Evolutionary conservation across 805 yeast genomes (phyloP).

Genomic region (Cyberlindnera veronae): DNA sequence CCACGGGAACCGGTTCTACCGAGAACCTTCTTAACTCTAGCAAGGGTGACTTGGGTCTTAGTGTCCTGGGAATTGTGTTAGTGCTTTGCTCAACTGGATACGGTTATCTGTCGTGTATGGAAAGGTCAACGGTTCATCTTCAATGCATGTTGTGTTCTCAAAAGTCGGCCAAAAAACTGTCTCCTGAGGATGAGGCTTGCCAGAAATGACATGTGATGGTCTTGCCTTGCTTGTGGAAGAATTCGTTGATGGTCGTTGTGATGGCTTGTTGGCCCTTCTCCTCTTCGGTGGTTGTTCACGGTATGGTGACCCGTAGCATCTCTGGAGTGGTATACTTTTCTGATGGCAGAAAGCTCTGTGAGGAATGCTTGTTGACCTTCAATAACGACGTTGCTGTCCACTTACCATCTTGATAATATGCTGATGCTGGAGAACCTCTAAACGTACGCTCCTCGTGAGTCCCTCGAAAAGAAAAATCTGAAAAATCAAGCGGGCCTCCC

Average conservation of each 20-base stretch:
- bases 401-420: slow-evolving; percentile 26
- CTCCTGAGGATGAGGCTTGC: too few species aligned
- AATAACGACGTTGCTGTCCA: not conserved
- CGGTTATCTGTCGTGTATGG: not conserved
- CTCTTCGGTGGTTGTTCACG: too few species aligned
- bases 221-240: too few species aligned
- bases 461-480: slow-evolving; percentile 23
- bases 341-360: not conserved
- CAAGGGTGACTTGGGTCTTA: slow-evolving; percentile 81
- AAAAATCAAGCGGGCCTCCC: slow-evolving; percentile 19
- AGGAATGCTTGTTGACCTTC: not conserved
- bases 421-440: slow-evolving; percentile 7
- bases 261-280: too few species aligned
- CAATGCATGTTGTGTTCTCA: not conserved
- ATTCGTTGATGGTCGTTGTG: too few species aligned
- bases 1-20: slow-evolving; percentile 99
- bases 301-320: too few species aligned
- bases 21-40: slow-evolving; percentile 98
- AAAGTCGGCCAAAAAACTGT: too few species aligned
- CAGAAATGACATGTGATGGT: too few species aligned
- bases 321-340: not conserved
- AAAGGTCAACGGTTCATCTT: not conserved
- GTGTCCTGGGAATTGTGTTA: slow-evolving; percentile 23
- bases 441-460: not conserved
- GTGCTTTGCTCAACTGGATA: not conserved